Base-by-base conservation (phyloP, 2,329 filamentous ascomycete genomes). In the Thielaviopsis populi region DNA sequence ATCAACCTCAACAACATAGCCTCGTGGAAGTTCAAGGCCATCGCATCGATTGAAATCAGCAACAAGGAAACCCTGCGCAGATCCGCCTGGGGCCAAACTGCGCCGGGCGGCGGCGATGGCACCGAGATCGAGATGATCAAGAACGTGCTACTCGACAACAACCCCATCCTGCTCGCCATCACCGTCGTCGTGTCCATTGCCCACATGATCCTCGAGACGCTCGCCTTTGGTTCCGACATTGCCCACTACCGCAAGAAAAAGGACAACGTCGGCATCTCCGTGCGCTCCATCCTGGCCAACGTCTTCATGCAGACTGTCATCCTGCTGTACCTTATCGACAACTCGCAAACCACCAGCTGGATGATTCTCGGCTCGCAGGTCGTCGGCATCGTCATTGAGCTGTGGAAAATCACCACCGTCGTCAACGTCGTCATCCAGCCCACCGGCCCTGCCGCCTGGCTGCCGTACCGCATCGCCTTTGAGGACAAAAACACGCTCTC, bases 181-280 rank as follows among this genome's bases (percentile, higher is more conserved):
- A 99, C 94, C 0, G 84, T 84, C 30, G 74, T 95, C 8, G 94
- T 95, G 69, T 91, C 85, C 68, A 81, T 99, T 65, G 80, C 94
- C 46, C 94, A 99, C 76, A 91, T 96, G 81, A 79, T 99, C 69
- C 92, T 99, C 68, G 94, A 99, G 75, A 91, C 88, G 71, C 82
- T 99, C 41, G 94, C 94, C 1, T 99, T 99, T 78, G 96, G 95
- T 71, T 96, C 88, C 72, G 94, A 99, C 73, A 96, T 99, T 73
- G 85, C 91, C 59, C 94, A 99, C 76, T 99, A 94, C 84, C 89
- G 91, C 72, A 96, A 97, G 79, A 99, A 99, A 86, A 99, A 99
- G 80, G 95, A 97, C 77, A 94, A 96, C 66, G 88, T 99, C 33
- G 94, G 94, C 68, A 95, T 96, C 56, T 96, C 91, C 0, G 88